Evolutionary conservation across 2,329 filamentous ascomycete genomes (phyloP), one percentile per base, ranked within the genome.

Genomic region (Aaosphaeria pasadenensis): DNA sequence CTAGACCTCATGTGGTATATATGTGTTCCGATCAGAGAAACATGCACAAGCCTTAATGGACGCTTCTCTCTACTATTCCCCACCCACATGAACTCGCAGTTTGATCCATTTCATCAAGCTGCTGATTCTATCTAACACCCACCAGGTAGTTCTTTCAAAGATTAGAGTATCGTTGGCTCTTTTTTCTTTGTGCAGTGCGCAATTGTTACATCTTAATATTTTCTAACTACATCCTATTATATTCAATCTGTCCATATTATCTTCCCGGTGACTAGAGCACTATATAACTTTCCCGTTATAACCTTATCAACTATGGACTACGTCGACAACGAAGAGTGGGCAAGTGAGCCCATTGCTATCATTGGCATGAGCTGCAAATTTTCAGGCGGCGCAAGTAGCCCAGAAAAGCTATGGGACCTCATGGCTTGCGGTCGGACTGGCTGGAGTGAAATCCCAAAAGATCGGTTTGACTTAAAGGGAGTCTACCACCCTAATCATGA

Each of bases 311-410:
- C 7, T n/a, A 40, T 40, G 33, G 33, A 36, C 39, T 40, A 9
- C 9, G 9, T 13, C 4, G 7, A 11, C 39, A 4, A 28, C 39
- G 17, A 11, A 36, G n/a, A 9, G 39, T 11, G 17, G 9, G 17
- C 39, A 3, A 11, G 9, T 17, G 17, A 24, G 40, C 59, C 61
- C 6, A 56, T 60, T 42, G 71, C 68, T 29, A 64, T 73, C 17
- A 55, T 73, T 38, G 71, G 71, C 6, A 53, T 67, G 40, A 59
- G 65, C 29, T 72, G 69, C 48, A 55, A 62, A 13, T 60, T 72
- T 30, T 57, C 70, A 9, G 68, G 68, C 30, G 62, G 50, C 7
- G 58, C 60, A n/a, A 50, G n/a, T 30, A 55, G 50, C 7, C 62
- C 62, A 4, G 61, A 65, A 7, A 57, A 59, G 5, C 63, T 70